Percentiles rank a stretch among this genome's conserved stretches.
phyloP scores from a whole-genome alignment of 495 filamentous ascomycete genomes.

The Sporormia fimetaria region DNA sequence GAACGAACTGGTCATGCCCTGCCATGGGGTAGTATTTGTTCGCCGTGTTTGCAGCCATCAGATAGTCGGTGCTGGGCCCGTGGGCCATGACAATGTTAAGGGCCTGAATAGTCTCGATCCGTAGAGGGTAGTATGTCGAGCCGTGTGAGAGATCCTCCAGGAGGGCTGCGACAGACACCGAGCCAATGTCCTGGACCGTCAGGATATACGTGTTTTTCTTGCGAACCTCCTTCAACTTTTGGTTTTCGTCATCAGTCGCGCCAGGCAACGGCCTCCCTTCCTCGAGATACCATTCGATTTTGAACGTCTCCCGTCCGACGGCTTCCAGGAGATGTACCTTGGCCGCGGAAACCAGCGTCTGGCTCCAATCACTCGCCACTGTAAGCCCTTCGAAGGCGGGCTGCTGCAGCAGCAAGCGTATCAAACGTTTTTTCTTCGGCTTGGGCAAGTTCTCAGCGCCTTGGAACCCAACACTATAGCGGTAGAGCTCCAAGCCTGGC shows the following conservation, averaged over 20 bases:
- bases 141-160: constrained; percentile 28
- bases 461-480: constrained; percentile 24
- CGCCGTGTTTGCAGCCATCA: constrained; percentile 26
- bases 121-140: constrained; percentile 18
- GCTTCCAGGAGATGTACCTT: constrained; percentile 16
- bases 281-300: constrained; percentile 17
- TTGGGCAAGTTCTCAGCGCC: constrained; percentile 13
- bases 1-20: constrained; percentile 10
- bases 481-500: constrained; percentile 10
- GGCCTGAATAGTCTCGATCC: constrained; percentile 34
- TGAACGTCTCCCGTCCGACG: constrained; percentile 8
- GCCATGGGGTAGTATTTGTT: constrained; percentile 29
- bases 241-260: constrained; percentile 2
- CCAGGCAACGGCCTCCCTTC: constrained; percentile 15
- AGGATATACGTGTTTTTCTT: constrained; percentile 16
- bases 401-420: constrained; percentile 22
- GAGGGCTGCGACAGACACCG: constrained; percentile 21
- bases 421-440: constrained; percentile 22
- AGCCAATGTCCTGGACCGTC: constrained; percentile 14
- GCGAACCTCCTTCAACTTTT: neutral
- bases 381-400: constrained; percentile 11
- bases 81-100: constrained; percentile 42
- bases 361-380: constrained; percentile 27
- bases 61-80: constrained; percentile 32
- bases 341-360: constrained; percentile 26